Base-by-base conservation (phyloP, 495 filamentous ascomycete species). In the Penicillium argentinense region DNA sequence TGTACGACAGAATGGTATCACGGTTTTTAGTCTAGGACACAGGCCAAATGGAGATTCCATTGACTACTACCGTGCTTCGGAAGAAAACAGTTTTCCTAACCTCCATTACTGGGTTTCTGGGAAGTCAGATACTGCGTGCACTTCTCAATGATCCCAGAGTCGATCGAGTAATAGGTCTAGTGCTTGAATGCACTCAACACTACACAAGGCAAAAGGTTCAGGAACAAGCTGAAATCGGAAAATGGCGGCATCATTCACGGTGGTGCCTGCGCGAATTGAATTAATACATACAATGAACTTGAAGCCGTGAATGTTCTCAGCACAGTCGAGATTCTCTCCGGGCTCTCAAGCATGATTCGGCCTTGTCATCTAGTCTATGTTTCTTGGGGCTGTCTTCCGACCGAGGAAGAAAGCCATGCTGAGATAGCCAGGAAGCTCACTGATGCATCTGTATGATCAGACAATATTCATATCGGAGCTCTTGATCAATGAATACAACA, bases 181-280 rank as follows among this genome's bases (percentile, higher is more conserved):
- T 71, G 18, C 57, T 66, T 13, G 34, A 42, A 3, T 9, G 49
- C 5, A 38, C 30, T 27, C 32, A 38, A 43, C 11, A 14, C 11
- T 11, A 59, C 14, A 64, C 45, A 13, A 33, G 50, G n/a, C 19
- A 53, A n/a, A 61, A 61, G 13, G 47, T 66, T 0, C 27, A 39
- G 17, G 3, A 48, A 8, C 26, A 49, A 6, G 62, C 59, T 0
- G 50, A 39, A 21, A 9, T 51, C 5, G 53, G 45, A 2, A 45
- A 48, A 11, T 68, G 67, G 63, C n/a, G 29, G 29, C 3, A 52
- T 68, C 9, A 66, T 69, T 23, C 66, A 69, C 41, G 66, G 64
- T 26, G 67, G 59, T 8, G 66, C 66, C 11, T 4, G 26, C 13
- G 64, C 69, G 16, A 44, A 67, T 30, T 71, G 58, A 60, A 34